Evolutionary conservation across 176 grass and related monocot genomes (phyloP), one percentile per base, ranked within the genome.

Genomic region (Dendrocalamus sinicus): DNA sequence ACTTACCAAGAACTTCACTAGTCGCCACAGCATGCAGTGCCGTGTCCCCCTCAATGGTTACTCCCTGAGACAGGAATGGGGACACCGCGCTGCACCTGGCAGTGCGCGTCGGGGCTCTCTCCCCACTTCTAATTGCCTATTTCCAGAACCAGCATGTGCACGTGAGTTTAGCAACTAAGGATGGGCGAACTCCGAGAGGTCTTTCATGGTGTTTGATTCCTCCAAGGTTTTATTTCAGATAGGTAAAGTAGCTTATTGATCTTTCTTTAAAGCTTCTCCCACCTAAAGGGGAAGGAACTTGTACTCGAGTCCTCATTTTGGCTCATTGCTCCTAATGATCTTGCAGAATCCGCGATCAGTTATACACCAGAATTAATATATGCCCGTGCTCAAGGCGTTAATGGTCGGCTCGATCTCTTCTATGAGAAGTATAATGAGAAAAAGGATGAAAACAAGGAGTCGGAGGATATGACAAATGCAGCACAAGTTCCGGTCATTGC

Each of bases 41-140:
- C 9, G 59, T n/a, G 59, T 62, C 73, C n/a, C n/a, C n/a, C n/a
- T 62, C 59, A 3, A 24, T 26, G 59, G 59, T 62, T 20, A 60
- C 57, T 20, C 57, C 57, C 22, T 23, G 63, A 43, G 73, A 84
- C n/a, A 72, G 23, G 0, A 14, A 84, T 35, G 78, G 78, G 14
- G 64, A 81, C 23, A 81, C 78, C 0, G 45, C 78, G 14, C 48
- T 84, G 4, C 81, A 73, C 69, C 20, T 44, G 0, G 75, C 75
- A 22, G 35, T 60, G 19, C 35, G 12, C 2, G 75, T 12, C 8
- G 51, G 75, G 37, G 10, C 40, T 7, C 4, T 41, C 0, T 9
- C n/a, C 26, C 26, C n/a, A n/a, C 61, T 8, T 77, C 26, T 3
- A 15, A 4, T 1, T 23, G 8, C 2, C 53, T 61, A 1, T n/a